These are phyloP conservation scores for Stenogyne calaminthoides DNA, from an alignment of 305 asterid species.

Conservation along the genomic window DNA sequence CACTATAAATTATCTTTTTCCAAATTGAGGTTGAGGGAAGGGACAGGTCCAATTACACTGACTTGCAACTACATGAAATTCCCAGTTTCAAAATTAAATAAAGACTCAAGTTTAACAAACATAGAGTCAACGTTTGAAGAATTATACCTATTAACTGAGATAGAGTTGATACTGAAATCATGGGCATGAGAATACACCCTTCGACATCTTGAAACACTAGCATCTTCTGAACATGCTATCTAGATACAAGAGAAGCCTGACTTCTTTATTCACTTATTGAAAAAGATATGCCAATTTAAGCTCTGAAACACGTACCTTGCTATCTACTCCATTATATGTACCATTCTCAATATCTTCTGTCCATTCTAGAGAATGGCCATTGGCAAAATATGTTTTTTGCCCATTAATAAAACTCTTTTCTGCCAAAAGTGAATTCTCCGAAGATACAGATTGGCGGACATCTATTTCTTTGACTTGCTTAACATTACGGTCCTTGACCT, in stretches of 20 bases:
- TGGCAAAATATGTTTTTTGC: constrained; percentile 41
- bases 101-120: constrained; percentile 5
- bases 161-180: constrained; percentile 76
- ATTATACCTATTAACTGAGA: constrained; percentile 75
- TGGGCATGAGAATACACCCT: constrained; percentile 80
- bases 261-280: constrained; percentile 22
- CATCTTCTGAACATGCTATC: constrained; percentile 54
- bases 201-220: constrained; percentile 60
- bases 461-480: constrained; percentile 60
- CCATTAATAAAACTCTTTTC: constrained; percentile 57
- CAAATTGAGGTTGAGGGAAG: neutral
- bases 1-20: neutral
- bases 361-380: constrained; percentile 57
- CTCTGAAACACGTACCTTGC: constrained; percentile 47
- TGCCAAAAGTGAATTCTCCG: constrained; percentile 76
- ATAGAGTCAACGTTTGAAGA: neutral
- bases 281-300: constrained; percentile 28
- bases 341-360: constrained; percentile 39
- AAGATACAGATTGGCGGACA: constrained; percentile 43
- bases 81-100: neutral
- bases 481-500: constrained; percentile 73
- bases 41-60: constrained; percentile 15
- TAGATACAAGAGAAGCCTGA: constrained; percentile 38
- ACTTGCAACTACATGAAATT: constrained; percentile 12
- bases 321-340: constrained; percentile 38